Evolutionary conservation across 495 filamentous ascomycete genomes (phyloP), one percentile per base, ranked within the genome.

Genomic region (Penicillium paxilli): DNA sequence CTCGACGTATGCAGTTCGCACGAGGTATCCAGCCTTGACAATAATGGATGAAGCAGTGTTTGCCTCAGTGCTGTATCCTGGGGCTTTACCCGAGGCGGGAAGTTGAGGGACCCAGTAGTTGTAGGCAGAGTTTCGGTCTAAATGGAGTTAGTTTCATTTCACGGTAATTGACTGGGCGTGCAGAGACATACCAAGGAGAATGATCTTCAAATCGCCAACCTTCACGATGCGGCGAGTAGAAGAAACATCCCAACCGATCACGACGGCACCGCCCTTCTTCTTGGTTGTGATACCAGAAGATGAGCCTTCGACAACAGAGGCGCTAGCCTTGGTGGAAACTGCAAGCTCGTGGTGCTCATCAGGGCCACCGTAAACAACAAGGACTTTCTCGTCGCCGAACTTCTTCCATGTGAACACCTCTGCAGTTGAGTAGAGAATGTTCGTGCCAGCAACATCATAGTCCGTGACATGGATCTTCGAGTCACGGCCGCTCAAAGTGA

Each of bases 401-500:
- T 78, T 74, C 66, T 87, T 82, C 83, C 83, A 87, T 1, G 86
- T 90, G 49, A 90, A 89, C 23, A 91, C 78, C 51, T 94, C 89
- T 0, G 84, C 87, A 5, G 88, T 87, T 0, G 86, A 91, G 70
- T 92, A 92, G 4, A 91, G 68, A 17, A 93, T 64, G 8, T 76
- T 84, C 1, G 73, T 74, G n/a, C 80, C 80, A 0, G 80, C 79
- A 47, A 93, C 70, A 45, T 83, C 70, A 58, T 91, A 92, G 63
- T 94, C 87, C 9, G 84, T 85, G 17, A 92, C 83, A 60, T 88
- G 82, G 47, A 87, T 75, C 65, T 91, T 91, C 0, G 87, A 88
- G 62, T 94, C 90, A 45, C 88, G 80, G 0, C 88, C 88, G 57
- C 81, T 80, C 3, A 93, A 73, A 2, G 79, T 84, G 8, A 93